These are phyloP conservation scores for Carnegiea gigantea DNA, from an alignment of 179 eudicot genomes.

Conservation along the genomic window DNA sequence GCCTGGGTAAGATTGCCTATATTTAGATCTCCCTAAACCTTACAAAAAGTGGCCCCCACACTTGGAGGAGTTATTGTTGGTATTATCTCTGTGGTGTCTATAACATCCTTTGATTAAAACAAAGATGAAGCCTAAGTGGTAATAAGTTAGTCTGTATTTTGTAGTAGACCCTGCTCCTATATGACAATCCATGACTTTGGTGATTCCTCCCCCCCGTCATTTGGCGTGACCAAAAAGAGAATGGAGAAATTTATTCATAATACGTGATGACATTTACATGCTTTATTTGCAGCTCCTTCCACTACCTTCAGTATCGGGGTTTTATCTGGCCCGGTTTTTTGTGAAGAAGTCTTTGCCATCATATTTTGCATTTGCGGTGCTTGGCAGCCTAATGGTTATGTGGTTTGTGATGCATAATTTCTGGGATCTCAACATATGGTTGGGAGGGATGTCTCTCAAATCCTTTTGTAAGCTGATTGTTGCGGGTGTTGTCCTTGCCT, in stretches of 20 bases:
- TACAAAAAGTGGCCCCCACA: no score
- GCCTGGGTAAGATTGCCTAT: no score
- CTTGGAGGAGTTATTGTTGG: no score
- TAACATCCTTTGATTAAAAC: no score
- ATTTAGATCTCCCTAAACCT: no score
- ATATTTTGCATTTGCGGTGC: slow-evolving; percentile 82
- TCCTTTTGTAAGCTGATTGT: slow-evolving; percentile 91
- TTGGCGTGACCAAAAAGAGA: neutral
- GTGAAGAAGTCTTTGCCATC: slow-evolving; percentile 80
- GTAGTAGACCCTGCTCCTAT: no score
- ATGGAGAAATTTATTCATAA: neutral
- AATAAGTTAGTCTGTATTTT: no score
- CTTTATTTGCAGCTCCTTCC: slow-evolving; percentile 81
- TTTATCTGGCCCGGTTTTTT: slow-evolving; percentile 87
- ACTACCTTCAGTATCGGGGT: slow-evolving; percentile 79
- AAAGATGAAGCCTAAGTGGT: no score
- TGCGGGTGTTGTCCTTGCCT: slow-evolving; percentile 73
- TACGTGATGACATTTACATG: neutral
- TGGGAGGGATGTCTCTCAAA: slow-evolving; percentile 95
- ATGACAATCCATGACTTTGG: no score
- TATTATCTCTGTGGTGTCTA: no score
- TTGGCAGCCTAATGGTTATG: slow-evolving; percentile 84
- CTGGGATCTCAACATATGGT: slow-evolving; percentile 97
- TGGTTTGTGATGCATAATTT: slow-evolving; percentile 96
- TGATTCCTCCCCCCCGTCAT: neutral